phyloP scores from a whole-genome alignment of 768 basidiomycete genomes.

The Kwoniella sp. region DNA sequence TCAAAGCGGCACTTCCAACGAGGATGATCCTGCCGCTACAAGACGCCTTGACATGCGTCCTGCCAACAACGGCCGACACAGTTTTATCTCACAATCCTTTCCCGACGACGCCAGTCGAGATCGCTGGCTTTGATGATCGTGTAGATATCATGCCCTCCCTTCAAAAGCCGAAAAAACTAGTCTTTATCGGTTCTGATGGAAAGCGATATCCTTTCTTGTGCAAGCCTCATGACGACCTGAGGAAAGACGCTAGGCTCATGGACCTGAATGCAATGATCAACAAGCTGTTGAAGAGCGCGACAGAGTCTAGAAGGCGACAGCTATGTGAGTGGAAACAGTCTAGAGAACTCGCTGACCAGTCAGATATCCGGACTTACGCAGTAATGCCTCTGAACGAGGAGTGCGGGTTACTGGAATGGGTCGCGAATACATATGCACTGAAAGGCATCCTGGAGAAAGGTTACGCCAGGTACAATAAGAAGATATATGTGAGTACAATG shows the following conservation, averaged over 20 bases:
- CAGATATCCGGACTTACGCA: constrained; percentile 95
- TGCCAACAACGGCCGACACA: constrained; percentile 69
- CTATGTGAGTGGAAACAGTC: constrained; percentile 67
- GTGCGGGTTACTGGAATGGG: constrained; percentile 98
- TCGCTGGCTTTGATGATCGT: constrained; percentile 72
- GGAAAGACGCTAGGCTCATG: constrained; percentile 97
- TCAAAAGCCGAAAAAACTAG: constrained; percentile 86
- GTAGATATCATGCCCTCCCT: constrained; percentile 89
- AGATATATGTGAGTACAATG: constrained; percentile 60
- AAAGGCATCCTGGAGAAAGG: constrained; percentile 70
- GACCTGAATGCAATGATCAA: constrained; percentile 98
- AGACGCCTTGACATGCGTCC: constrained; percentile 80
- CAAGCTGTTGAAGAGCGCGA: constrained; percentile 88
- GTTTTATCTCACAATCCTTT: constrained; percentile 76
- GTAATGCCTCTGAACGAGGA: constrained; percentile 97
- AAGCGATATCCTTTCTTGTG: constrained; percentile 85
- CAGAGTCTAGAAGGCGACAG: constrained; percentile 85
- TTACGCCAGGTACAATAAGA: constrained; percentile 64
- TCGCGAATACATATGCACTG: constrained; percentile 83
- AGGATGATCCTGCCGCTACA: constrained; percentile 85
- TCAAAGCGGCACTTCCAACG: constrained; percentile 62
- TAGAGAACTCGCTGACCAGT: constrained; percentile 15
- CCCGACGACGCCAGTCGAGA: constrained; percentile 71
- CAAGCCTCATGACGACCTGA: constrained; percentile 94
- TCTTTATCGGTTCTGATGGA: constrained; percentile 78